These are phyloP conservation scores for Skeletonema costatum DNA, from an alignment of 108 stramenopile genomes.

Conservation along the genomic window DNA sequence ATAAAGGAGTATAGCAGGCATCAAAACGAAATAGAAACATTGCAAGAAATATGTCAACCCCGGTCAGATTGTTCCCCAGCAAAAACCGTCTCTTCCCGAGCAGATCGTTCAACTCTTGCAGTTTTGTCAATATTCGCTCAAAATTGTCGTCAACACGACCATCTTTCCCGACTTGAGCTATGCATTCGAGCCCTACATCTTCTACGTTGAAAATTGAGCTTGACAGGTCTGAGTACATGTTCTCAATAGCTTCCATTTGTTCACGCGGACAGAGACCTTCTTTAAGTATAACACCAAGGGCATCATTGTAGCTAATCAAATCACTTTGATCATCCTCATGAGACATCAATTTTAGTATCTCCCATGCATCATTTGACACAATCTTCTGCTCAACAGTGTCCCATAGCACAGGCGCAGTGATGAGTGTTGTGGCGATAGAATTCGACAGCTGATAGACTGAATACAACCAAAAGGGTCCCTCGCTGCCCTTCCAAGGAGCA, in stretches of 20 bases:
- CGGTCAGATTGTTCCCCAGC: not conserved
- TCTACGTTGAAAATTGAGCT: not conserved
- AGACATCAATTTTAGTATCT: constrained; percentile 12
- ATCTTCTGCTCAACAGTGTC: constrained; percentile 11
- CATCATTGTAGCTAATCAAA: not conserved
- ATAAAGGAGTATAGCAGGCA: constrained; percentile 1
- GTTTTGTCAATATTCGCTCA: not conserved
- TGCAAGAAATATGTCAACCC: not conserved
- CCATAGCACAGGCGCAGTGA: constrained; percentile 19
- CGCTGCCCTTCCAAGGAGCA: constrained; percentile 8
- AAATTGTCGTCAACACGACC: not conserved
- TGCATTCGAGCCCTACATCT: not conserved
- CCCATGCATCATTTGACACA: constrained; percentile 22
- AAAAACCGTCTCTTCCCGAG: not conserved
- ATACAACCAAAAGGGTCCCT: constrained; percentile 18
- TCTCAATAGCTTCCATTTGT: constrained; percentile 4
- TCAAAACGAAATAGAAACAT: constrained; percentile 4
- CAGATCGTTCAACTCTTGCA: constrained; percentile 4
- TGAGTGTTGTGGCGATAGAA: not conserved
- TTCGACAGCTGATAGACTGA: constrained; percentile 20
- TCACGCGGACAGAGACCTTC: not conserved
- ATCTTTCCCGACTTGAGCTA: not conserved
- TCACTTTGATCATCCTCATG: not conserved
- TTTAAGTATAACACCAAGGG: not conserved
- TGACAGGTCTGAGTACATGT: not conserved